Percentiles rank a stretch among this genome's conserved stretches.
These are phyloP conservation scores for Eutypella sp. DNA, from an alignment of 2,329 filamentous ascomycete genomes.

Conservation along the genomic window DNA sequence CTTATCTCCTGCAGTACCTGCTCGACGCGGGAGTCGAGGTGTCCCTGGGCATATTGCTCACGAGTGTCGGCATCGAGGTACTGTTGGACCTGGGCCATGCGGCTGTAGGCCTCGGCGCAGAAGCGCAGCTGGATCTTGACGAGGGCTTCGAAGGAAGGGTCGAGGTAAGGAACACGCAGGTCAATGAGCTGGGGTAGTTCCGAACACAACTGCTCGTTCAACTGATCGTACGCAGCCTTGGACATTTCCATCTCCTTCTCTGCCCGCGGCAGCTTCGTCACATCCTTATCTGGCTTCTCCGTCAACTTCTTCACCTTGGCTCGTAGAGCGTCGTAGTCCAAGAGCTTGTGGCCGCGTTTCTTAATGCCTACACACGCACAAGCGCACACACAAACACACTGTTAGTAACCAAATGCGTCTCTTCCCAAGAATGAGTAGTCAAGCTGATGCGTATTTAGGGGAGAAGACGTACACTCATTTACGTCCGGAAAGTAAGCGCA, in stretches of 20 bases:
- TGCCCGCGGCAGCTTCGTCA: constrained; percentile 88
- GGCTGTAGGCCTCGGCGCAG: constrained; percentile 93
- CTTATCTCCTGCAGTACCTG: constrained; percentile 95
- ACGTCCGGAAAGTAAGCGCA: constrained; percentile 99
- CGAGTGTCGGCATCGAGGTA: constrained; percentile 93
- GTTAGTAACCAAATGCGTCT: too few species aligned
- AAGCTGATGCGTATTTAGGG: background rate
- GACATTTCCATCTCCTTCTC: constrained; percentile 97
- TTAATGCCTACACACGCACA: constrained; percentile 67
- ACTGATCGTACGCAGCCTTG: constrained; percentile 86
- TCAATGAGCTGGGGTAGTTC: constrained; percentile 96
- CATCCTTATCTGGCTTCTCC: constrained; percentile 98
- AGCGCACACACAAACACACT: background rate
- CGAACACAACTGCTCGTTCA: constrained; percentile 91
- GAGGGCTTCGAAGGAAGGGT: constrained; percentile 93
- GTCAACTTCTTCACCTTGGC: constrained; percentile 95
- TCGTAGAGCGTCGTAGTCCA: constrained; percentile 94
- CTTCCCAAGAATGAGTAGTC: too few species aligned
- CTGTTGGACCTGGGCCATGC: constrained; percentile 99
- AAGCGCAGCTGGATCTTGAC: constrained; percentile 98
- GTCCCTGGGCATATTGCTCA: constrained; percentile 91
- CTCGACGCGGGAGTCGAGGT: constrained; percentile 87
- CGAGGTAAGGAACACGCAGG: constrained; percentile 90
- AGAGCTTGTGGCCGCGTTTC: constrained; percentile 96
- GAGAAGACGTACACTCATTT: constrained; percentile 70